A percentile compares a stretch with the other conserved stretches of the same genome.
These are phyloP conservation scores for Mycena vitilis DNA, from an alignment of 768 basidiomycete species.

Conservation along the genomic window DNA sequence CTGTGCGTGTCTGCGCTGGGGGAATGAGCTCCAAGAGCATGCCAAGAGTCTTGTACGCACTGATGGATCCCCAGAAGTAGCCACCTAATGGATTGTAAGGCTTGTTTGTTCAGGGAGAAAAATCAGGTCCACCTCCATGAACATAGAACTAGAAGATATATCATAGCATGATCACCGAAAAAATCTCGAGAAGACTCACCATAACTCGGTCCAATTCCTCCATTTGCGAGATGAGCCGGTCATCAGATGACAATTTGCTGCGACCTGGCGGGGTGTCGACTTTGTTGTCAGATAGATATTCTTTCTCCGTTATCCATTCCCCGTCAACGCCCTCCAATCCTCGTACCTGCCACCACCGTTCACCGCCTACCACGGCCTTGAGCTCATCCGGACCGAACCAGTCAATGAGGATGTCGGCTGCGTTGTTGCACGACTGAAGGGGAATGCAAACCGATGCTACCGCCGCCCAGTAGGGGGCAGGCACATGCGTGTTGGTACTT, in stretches of 20 bases:
- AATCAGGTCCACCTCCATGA: slow-evolving; percentile 61
- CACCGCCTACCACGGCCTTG: slow-evolving; percentile 76
- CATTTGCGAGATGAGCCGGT: slow-evolving; percentile 60
- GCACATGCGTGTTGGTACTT: slow-evolving; percentile 78
- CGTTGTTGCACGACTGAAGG: slow-evolving; percentile 63
- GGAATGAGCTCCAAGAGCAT: slow-evolving; percentile 1
- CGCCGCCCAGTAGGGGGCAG: slow-evolving; percentile 73
- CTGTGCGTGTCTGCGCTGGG: slow-evolving; percentile 62
- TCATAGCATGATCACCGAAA: not conserved
- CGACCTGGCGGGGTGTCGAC: slow-evolving; percentile 36
- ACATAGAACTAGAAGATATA: slow-evolving; percentile 64
- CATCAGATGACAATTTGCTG: slow-evolving; percentile 49
- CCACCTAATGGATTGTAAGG: slow-evolving; percentile 54
- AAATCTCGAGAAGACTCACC: slow-evolving; percentile 45
- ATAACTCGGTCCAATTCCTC: slow-evolving; percentile 67
- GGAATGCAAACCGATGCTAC: slow-evolving; percentile 71
- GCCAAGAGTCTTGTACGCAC: slow-evolving; percentile 45
- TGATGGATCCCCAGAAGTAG: slow-evolving; percentile 75
- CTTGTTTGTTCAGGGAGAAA: not conserved
- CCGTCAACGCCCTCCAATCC: slow-evolving; percentile 76
- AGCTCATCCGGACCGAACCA: slow-evolving; percentile 81
- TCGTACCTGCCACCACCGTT: slow-evolving; percentile 87
- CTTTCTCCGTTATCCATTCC: slow-evolving; percentile 69
- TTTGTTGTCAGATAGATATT: slow-evolving; percentile 49
- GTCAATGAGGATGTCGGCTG: slow-evolving; percentile 75